A percentile compares a stretch with the other conserved stretches of the same genome.
Conservation (phyloP, 2,329 filamentous ascomycete species). For the Trichoderma pleuroti region DNA sequence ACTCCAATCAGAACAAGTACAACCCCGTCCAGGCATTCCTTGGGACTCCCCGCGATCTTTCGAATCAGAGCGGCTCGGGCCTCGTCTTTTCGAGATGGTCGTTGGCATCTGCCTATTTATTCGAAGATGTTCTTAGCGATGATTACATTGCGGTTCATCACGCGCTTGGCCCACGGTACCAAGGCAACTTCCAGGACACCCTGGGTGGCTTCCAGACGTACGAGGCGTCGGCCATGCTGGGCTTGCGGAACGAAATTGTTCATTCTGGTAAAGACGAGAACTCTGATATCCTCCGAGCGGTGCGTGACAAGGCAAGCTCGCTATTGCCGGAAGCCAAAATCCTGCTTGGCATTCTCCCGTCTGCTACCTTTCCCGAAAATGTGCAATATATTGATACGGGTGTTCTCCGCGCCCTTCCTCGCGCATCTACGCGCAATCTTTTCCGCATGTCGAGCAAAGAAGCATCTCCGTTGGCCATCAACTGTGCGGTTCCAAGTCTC, state of each 20-base stretch:
- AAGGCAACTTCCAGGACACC: conserved; percentile 95
- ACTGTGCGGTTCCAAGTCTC: conserved; percentile 80
- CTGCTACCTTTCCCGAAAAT: conserved; percentile 75
- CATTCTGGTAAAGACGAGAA: conserved; percentile 85
- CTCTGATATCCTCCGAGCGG: conserved; percentile 87
- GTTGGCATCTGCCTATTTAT: conserved; percentile 82
- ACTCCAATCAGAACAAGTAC: conserved; percentile 53
- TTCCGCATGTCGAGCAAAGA: conserved; percentile 38
- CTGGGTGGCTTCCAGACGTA: conserved; percentile 96
- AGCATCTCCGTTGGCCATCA: conserved; percentile 77
- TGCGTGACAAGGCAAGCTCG: conserved; percentile 76
- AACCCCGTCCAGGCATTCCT: conserved; percentile 86
- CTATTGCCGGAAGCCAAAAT: conserved; percentile 79
- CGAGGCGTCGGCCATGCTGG: conserved; percentile 83
- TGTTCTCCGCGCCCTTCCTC: conserved; percentile 72
- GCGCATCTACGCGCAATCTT: conserved; percentile 62
- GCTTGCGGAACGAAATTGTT: conserved; percentile 85
- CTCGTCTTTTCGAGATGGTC: conserved; percentile 80
- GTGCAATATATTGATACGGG: conserved; percentile 74
- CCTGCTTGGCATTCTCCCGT: conserved; percentile 77
- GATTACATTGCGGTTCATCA: conserved; percentile 89
- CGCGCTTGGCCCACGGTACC: conserved; percentile 84
- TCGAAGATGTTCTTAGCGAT: conserved; percentile 83
- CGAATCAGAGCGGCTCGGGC: conserved; percentile 68
- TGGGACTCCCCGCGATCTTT: conserved; percentile 86